Conservation (phyloP, 352 stramenopile genomes). For the Phytophthora pluvialis region DNA sequence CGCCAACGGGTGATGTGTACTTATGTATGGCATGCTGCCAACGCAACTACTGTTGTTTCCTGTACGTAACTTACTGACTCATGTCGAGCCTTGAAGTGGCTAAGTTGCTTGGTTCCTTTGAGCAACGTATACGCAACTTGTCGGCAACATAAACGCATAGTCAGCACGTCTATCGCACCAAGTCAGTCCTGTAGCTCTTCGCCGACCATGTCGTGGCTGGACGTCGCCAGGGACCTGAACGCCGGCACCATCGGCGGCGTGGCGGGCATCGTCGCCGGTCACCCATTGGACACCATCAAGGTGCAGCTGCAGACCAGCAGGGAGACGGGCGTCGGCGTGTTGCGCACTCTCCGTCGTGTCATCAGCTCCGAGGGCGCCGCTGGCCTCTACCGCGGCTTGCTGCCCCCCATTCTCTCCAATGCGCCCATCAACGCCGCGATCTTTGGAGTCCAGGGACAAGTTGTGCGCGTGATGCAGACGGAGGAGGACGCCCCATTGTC, state of each 20-base stretch:
- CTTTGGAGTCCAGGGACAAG: slow-evolving; percentile 73
- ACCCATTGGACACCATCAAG: slow-evolving; percentile 87
- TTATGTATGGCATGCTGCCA: no score
- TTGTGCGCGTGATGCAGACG: slow-evolving; percentile 46
- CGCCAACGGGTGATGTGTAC: no score
- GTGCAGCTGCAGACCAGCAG: slow-evolving; percentile 75
- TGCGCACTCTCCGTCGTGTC: slow-evolving; percentile 59
- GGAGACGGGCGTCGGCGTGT: slow-evolving; percentile 34
- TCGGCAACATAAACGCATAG: neutral
- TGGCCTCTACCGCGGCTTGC: slow-evolving; percentile 72
- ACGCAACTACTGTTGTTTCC: no score
- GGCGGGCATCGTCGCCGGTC: slow-evolving; percentile 74
- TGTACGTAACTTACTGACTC: no score
- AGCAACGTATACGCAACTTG: neutral
- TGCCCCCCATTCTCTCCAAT: slow-evolving; percentile 83
- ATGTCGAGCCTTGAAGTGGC: neutral
- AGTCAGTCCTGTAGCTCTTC: no score
- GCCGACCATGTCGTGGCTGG: slow-evolving; percentile 48
- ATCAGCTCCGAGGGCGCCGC: slow-evolving; percentile 50
- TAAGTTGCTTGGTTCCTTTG: neutral
- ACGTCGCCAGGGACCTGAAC: slow-evolving; percentile 80
- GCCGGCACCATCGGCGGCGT: slow-evolving; percentile 77
- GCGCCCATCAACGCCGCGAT: slow-evolving; percentile 86
- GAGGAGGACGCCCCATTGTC: slow-evolving; percentile 39
- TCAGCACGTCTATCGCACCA: no score